Evolutionary conservation across 805 yeast genomes (phyloP), one percentile per base, ranked within the genome.

Genomic region (Limtongia smithiae): DNA sequence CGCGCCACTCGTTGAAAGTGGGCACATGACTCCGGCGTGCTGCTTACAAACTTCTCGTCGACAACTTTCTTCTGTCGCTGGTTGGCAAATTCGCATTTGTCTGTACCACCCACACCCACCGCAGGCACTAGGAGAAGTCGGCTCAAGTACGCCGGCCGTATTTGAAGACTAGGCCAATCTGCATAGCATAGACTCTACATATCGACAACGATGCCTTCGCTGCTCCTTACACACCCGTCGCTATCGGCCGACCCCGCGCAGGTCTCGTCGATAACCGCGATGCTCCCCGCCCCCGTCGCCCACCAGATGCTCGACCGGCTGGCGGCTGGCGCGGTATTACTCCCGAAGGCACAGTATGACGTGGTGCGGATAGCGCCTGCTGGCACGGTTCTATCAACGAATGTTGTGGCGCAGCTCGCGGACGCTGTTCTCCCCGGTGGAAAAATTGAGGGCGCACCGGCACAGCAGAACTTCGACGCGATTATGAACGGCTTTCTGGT

Each of bases 401-500:
- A 46, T n/a, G 53, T 60, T 33, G 54, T 65, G 14, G 69, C 66
- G 38, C 44, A 48, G 9, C 39, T 71, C 7, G 62, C 51, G 40
- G 52, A 47, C 1, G 44, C 68, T 3, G 48, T 71, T 49, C 48
- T 50, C 18, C 61, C 65, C 17, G 62, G 64, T 2, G 74, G 70
- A 24, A 41, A 33, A 18, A 44, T 71, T 12, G 44, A 45, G 5
- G 74, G 74, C 17, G 55, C 57, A 2, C 40, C 62, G 11, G 46
- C 52, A 14, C 11, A 36, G 15, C 58, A 54, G 41, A 49, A 45
- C 39, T 64, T 86, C 46, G 83, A 82, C 59, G 90, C 81, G 22
- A 70, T 85, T 44, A 73, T 82, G 72, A 73, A 75, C 28, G 91
- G 90, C 0, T 82, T 85, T 55, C 67, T 78, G 44, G 48, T 57